Conservation (phyloP, 306 rosid genomes). For the Medicago arabica region DNA sequence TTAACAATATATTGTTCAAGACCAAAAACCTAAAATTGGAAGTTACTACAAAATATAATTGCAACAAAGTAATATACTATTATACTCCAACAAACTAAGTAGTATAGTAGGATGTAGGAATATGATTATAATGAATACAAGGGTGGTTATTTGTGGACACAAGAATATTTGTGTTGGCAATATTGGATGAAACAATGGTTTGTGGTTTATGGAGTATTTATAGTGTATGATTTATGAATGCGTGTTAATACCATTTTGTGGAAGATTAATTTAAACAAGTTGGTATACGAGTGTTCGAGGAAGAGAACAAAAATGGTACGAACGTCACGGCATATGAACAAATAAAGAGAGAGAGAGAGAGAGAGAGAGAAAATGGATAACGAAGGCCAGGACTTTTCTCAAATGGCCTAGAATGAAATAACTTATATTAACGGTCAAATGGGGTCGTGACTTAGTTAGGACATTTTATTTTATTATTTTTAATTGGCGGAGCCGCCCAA, state of each 20-base stretch:
- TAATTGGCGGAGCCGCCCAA: background rate
- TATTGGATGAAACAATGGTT: background rate
- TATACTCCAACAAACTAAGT: background rate
- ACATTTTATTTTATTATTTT: background rate
- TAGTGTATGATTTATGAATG: background rate
- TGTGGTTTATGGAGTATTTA: background rate
- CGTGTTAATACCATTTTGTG: background rate
- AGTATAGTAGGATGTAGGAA: background rate
- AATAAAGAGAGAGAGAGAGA: no score
- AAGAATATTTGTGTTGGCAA: background rate
- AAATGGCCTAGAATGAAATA: background rate
- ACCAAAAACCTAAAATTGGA: background rate
- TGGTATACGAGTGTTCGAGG: constrained; percentile 1
- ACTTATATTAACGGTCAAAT: constrained; percentile 1
- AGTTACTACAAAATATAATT: background rate
- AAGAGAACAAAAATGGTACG: background rate
- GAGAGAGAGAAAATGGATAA: no score
- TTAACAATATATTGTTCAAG: background rate
- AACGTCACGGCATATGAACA: constrained; percentile 25
- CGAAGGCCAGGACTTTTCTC: background rate
- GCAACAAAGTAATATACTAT: background rate
- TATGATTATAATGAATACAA: background rate
- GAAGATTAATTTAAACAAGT: background rate
- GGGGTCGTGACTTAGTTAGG: background rate
- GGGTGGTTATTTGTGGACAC: no score